These are phyloP conservation scores for Yamadazyma membranifaciens DNA, from an alignment of 1,139 yeast genomes.

Conservation along the genomic window DNA sequence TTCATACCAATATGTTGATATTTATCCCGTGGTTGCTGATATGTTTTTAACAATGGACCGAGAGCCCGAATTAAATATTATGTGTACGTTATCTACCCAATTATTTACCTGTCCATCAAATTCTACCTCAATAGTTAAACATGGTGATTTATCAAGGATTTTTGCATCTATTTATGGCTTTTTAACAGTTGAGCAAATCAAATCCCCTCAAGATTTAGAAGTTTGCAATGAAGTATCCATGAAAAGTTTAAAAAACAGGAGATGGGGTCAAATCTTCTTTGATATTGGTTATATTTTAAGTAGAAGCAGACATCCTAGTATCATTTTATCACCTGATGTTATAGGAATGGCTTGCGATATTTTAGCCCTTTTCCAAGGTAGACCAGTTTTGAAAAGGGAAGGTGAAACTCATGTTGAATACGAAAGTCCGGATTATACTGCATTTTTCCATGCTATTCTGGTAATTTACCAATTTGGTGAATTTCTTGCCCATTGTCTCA, in stretches of 20 bases:
- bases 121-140: slow-evolving; percentile 65
- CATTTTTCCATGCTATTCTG: slow-evolving; percentile 75
- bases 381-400: slow-evolving; percentile 74
- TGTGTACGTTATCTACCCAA: slow-evolving; percentile 79
- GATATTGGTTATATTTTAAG: slow-evolving; percentile 79
- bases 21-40: slow-evolving; percentile 78
- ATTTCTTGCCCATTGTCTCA: slow-evolving; percentile 50
- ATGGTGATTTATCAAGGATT: slow-evolving; percentile 69
- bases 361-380: slow-evolving; percentile 73
- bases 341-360: slow-evolving; percentile 61
- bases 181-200: slow-evolving; percentile 56
- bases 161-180: slow-evolving; percentile 67
- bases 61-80: slow-evolving; percentile 79
- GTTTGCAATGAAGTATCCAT: slow-evolving; percentile 42
- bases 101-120: slow-evolving; percentile 81
- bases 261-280: slow-evolving; percentile 82
- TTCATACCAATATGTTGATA: slow-evolving; percentile 78
- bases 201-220: slow-evolving; percentile 45
- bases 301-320: slow-evolving; percentile 57
- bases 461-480: slow-evolving; percentile 67
- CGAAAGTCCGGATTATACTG: slow-evolving; percentile 83
- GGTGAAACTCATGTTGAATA: slow-evolving; percentile 84
- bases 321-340: slow-evolving; percentile 31
- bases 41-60: slow-evolving; percentile 68
- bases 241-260: slow-evolving; percentile 64